phyloP scores from a whole-genome alignment of 345 rosid species.

The Bretschneidera sinensis region DNA sequence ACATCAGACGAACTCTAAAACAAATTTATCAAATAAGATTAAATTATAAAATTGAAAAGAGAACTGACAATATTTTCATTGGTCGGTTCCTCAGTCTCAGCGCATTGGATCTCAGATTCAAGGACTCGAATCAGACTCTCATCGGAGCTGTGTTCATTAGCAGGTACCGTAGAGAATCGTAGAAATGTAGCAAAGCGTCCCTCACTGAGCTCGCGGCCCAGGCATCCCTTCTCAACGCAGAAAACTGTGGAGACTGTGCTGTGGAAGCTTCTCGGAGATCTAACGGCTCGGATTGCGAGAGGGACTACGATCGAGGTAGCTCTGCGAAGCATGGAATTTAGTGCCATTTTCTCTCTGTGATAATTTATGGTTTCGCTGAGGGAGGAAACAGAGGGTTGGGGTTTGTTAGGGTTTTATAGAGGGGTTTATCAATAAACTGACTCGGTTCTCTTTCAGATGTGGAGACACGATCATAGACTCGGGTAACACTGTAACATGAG shows the following conservation, averaged over 20 bases:
- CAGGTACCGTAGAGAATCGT: conserved; percentile 28
- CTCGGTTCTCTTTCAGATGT: too few species aligned
- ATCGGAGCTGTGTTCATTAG: conserved; percentile 29
- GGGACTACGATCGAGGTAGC: conserved; percentile 34
- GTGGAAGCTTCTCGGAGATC: conserved; percentile 30
- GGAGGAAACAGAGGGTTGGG: too few species aligned
- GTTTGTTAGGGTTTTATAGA: too few species aligned
- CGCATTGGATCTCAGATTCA: conserved; percentile 48
- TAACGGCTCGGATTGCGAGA: conserved; percentile 33
- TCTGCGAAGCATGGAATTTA: conserved; percentile 37
- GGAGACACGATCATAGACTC: too few species aligned
- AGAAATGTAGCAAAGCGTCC: conserved; percentile 10
- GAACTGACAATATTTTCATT: conserved; percentile 18
- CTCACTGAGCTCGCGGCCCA: conserved; percentile 17
- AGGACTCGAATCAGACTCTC: conserved; percentile 38
- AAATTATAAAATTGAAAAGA: neutral
- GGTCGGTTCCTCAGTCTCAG: conserved; percentile 28
- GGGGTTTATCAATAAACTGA: too few species aligned
- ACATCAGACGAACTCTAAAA: neutral
- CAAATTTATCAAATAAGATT: too few species aligned
- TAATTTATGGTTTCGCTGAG: too few species aligned
- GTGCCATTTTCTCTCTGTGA: conserved; percentile 25
- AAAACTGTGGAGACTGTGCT: conserved; percentile 8
- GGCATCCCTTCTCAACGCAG: conserved; percentile 17
- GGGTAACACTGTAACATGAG: too few species aligned